These are phyloP conservation scores for Excoecaria agallocha DNA, from an alignment of 345 rosid species.

Conservation along the genomic window DNA sequence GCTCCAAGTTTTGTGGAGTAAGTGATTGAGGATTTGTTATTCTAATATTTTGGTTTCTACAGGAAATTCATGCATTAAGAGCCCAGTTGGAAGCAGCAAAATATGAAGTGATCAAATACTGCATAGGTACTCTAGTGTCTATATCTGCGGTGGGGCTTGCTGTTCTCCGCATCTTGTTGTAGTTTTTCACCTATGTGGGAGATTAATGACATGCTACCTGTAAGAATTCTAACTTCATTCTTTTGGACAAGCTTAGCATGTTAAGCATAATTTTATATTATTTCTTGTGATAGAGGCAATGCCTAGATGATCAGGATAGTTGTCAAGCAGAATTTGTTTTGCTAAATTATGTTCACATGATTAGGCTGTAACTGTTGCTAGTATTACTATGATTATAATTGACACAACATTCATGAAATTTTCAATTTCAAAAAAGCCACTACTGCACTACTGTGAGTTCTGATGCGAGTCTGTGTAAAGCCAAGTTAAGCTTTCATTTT, in stretches of 20 bases:
- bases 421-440: no score
- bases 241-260: not conserved
- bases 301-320: no score
- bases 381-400: no score
- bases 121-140: constrained; percentile 91
- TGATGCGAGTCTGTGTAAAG: no score
- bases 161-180: constrained; percentile 69
- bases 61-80: constrained; percentile 90
- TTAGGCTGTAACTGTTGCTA: no score
- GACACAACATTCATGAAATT: no score
- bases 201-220: not conserved
- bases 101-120: constrained; percentile 89
- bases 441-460: no score
- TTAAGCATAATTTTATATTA: no score
- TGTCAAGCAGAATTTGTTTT: no score
- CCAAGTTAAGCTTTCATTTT: no score
- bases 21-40: not conserved
- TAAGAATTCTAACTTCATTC: not conserved
- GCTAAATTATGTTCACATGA: no score
- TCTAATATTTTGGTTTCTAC: not conserved
- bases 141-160: constrained; percentile 83
- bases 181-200: constrained; percentile 15
- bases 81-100: constrained; percentile 90
- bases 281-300: no score
- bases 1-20: not conserved